Conservation (phyloP, 2,329 filamentous ascomycete species). For the Epichloe hybrida region DNA sequence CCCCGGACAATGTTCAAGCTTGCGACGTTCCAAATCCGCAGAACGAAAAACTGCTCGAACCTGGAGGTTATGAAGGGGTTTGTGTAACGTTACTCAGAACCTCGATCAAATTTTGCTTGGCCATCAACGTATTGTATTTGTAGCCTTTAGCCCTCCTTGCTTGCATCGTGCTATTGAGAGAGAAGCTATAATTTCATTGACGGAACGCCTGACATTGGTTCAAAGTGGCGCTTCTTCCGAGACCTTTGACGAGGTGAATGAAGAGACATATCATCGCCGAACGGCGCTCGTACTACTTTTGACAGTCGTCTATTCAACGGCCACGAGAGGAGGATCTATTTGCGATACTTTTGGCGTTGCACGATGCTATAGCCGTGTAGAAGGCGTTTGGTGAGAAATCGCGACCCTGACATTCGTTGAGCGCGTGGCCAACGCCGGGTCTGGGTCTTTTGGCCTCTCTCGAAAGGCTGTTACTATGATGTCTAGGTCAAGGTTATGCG, state of each 20-base stretch:
- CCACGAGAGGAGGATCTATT: background rate
- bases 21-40: background rate
- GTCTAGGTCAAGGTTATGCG: background rate
- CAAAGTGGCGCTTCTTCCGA: background rate
- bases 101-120: background rate
- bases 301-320: background rate
- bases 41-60: background rate
- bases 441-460: background rate
- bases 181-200: background rate
- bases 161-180: background rate
- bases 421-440: background rate
- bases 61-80: background rate
- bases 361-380: background rate
- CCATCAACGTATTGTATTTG: background rate
- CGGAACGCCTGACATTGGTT: background rate
- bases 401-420: background rate
- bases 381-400: background rate
- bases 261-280: background rate
- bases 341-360: background rate
- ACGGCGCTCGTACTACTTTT: background rate
- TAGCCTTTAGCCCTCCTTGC: background rate
- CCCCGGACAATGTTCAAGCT: background rate
- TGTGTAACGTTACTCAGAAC: conserved; percentile 3
- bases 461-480: background rate
- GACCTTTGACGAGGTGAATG: background rate